Evolutionary conservation across 2,329 filamentous ascomycete genomes (phyloP), one percentile per base, ranked within the genome.

Genomic region (Cladosporium halotolerans): DNA sequence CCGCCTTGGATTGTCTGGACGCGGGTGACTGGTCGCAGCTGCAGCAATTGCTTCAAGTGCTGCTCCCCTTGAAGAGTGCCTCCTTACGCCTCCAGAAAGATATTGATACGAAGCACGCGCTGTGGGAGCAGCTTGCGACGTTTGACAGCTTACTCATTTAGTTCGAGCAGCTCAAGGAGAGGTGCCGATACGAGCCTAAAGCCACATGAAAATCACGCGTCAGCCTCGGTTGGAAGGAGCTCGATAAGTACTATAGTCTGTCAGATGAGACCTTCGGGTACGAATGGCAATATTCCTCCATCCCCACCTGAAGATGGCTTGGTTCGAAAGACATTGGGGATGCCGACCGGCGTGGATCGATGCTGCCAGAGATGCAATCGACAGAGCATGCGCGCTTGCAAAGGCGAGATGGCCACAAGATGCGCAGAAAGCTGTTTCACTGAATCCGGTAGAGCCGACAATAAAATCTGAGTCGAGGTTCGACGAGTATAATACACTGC

Each of bases 211-310:
- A 18, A 11, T 11, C 36, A 9, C 23, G 31, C 38, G 45, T 47
- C 45, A 47, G 38, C 11, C 45, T 47, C 8, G 45, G 33, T 9
- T 47, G 33, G 45, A 18, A 47, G 36, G 38, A 47, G 45, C 33
- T 47, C 8, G 45, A 47, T 6, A 6, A 47, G n/a, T 47, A 47
- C 33, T 47, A 47, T n/a, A 9, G n/a, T 2, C 8, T 38, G 9
- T 19, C 5, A 8, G 45, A 47, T 16, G 10, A 6, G 14, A 47
- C 14, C 2, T 16, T 16, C 8, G 45, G 32, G 3, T 47, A 40
- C 16, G n/a, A 13, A 7, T 39, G 3, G 45, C 42, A 7, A 16
- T 45, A 8, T 33, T 45, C 28, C 23, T 45, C 7, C 42, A 45
- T 45, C 42, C 42, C 1, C 13, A 14, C 8, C 16, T 8, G 19